A percentile compares a stretch with the other conserved stretches of the same genome.
phyloP scores from a whole-genome alignment of 2,329 filamentous ascomycete species.

The Ophiocordyceps polyrhachis-furcata region DNA sequence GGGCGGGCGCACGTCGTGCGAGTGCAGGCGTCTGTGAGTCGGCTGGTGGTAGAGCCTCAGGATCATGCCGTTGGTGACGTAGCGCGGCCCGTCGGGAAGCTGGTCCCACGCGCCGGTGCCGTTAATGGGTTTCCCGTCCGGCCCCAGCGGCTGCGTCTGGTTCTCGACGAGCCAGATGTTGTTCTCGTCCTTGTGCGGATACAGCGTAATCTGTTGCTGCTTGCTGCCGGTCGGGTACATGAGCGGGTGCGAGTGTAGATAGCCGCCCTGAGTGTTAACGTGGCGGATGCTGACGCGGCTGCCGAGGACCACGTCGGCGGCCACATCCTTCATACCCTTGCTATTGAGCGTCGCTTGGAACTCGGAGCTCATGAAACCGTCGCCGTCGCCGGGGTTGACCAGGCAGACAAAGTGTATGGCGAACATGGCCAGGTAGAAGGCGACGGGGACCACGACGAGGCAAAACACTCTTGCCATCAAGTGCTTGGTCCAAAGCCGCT shows the following conservation, averaged over 20 bases:
- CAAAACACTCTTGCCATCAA: slow-evolving; percentile 82
- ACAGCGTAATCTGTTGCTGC: slow-evolving; percentile 96
- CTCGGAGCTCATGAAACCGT: slow-evolving; percentile 98
- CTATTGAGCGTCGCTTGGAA: slow-evolving; percentile 96
- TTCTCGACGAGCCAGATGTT: slow-evolving; percentile 92
- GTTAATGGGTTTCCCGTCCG: slow-evolving; percentile 57
- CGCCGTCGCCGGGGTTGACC: slow-evolving; percentile 85
- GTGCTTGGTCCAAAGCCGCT: slow-evolving; percentile 81
- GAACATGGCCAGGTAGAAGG: slow-evolving; percentile 95
- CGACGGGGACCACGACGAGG: slow-evolving; percentile 70
- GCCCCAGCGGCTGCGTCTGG: slow-evolving; percentile 72
- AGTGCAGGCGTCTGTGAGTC: slow-evolving; percentile 82
- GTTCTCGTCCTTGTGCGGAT: slow-evolving; percentile 98
- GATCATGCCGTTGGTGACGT: slow-evolving; percentile 62
- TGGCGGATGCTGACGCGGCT: slow-evolving; percentile 77
- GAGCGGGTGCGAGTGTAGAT: slow-evolving; percentile 86
- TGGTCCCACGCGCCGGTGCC: slow-evolving; percentile 74
- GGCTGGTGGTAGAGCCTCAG: slow-evolving; percentile 68
- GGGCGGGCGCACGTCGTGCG: slow-evolving; percentile 79
- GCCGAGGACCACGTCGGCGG: slow-evolving; percentile 78
- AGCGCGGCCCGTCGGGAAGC: slow-evolving; percentile 37
- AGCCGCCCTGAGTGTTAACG: slow-evolving; percentile 93
- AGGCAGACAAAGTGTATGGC: slow-evolving; percentile 90
- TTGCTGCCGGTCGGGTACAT: slow-evolving; percentile 98
- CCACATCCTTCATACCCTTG: slow-evolving; percentile 89